phyloP scores from a whole-genome alignment of 2,329 filamentous ascomycete species.

The Pleurostoma richardsiae region DNA sequence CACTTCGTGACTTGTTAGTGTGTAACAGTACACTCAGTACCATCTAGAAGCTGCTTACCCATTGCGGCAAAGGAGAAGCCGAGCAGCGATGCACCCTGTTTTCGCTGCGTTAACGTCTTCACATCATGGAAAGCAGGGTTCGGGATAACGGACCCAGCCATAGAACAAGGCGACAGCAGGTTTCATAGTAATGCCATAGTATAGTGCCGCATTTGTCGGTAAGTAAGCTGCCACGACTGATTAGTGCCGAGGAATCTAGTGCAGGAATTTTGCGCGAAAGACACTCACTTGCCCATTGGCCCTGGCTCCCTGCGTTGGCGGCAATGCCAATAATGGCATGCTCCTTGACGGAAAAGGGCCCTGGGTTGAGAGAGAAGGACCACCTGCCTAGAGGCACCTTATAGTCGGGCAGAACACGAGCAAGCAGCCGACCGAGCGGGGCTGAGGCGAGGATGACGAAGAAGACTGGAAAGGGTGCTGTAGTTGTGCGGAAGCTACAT shows the following conservation, averaged over 20 bases:
- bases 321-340: constrained; percentile 15
- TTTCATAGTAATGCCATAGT: constrained; percentile 11
- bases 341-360: constrained; percentile 12
- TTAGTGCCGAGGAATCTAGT: too few relatives aligned
- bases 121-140: too few relatives aligned
- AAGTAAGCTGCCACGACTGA: constrained; percentile 1
- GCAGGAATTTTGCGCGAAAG: too few relatives aligned
- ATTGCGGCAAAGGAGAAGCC: constrained; percentile 13
- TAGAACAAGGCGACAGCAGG: constrained; percentile 14
- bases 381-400: constrained; percentile 6
- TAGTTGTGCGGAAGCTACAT: constrained; percentile 7
- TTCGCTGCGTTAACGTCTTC: neutral
- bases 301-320: constrained; percentile 12
- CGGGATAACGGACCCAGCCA: constrained; percentile 3
- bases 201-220: constrained; percentile 11
- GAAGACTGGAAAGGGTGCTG: constrained; percentile 11
- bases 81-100: constrained; percentile 10
- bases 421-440: constrained; percentile 11
- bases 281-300: constrained; percentile 10
- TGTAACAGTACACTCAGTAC: too few relatives aligned
- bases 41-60: neutral
- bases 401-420: constrained; percentile 10
- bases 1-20: constrained; percentile 2
- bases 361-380: constrained; percentile 13
- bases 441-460: constrained; percentile 14